Conservation (phyloP, 129 eudicot genomes). For the Flaveria sonorensis region DNA sequence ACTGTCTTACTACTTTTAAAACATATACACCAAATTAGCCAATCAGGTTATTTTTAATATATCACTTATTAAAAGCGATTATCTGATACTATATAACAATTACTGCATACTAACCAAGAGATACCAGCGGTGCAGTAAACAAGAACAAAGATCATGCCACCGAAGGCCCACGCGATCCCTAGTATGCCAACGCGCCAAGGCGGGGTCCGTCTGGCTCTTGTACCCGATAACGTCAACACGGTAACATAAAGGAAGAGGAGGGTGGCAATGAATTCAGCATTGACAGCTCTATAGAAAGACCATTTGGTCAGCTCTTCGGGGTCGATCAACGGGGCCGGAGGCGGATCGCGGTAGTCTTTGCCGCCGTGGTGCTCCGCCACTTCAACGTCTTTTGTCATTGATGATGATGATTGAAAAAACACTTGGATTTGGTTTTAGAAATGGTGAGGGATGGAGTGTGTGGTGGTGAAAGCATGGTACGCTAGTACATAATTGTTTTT, state of each 20-base stretch:
- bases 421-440: not conserved
- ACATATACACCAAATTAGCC: too few relatives aligned
- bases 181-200: constrained; percentile 74
- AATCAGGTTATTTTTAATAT: too few relatives aligned
- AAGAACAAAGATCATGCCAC: constrained; percentile 96
- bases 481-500: too few relatives aligned
- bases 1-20: too few relatives aligned
- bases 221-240: constrained; percentile 75
- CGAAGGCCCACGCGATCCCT: constrained; percentile 97
- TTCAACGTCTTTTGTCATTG: constrained; percentile 55
- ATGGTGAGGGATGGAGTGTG: constrained; percentile 31
- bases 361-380: constrained; percentile 50
- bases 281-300: constrained; percentile 78
- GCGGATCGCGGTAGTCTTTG: constrained; percentile 96
- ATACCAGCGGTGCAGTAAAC: constrained; percentile 99
- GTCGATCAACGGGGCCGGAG: constrained; percentile 69
- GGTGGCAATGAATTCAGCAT: constrained; percentile 83
- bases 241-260: constrained; percentile 76
- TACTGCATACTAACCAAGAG: constrained; percentile 58
- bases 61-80: too few relatives aligned
- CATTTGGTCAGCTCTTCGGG: constrained; percentile 60
- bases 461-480: constrained; percentile 42
- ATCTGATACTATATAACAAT: too few relatives aligned
- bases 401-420: not conserved
- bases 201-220: constrained; percentile 47